Base-by-base conservation (phyloP, 2,329 filamentous ascomycete species). In the Diplodia seriata region DNA sequence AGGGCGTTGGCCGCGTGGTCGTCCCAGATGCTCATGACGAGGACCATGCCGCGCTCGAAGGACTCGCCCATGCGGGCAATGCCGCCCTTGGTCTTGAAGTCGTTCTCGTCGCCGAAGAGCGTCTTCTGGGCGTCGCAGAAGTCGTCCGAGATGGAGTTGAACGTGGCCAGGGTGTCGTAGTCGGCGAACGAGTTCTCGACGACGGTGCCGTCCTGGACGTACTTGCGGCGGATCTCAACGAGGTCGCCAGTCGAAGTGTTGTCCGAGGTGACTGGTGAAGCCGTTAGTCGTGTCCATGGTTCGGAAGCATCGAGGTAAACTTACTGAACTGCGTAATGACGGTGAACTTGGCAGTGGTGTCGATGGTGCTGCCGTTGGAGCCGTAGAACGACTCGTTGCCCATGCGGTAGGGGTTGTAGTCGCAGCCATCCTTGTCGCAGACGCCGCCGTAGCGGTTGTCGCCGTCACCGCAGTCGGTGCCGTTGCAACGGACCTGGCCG, bases 1-100 rank as follows among this genome's bases (percentile, higher is more conserved):
- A 90, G 85, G 89, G 92, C 92, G 80, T 89, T 85, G 74, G 86
- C 80, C 69, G 85, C 78, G 79, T 91, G 85, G 80, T 91, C 89
- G 74, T 90, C 87, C 84, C 84, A 86, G 69, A 89, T 79, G 29
- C 8, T 51, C 43, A 54, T 51, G 20, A 84, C 82, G 91, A 83
- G 54, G 33, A 89, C 88, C 86, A 90, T 88, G 43, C 87, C 87
- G 38, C 82, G 72, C 6, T 77, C 75, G 50, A 90, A 78, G 29
- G 86, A 87, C 1, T 80, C 75, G 70, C 83, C 82, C 83, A 91
- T 87, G 51, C 77, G 78, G 6, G 80, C 74, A 70, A 89, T 76
- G 26, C 88, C 89, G 62, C 88, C 89, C 54, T 85, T 80, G 23
- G 80, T 74, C 51, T 79, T 75, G 79, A 88, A 91, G 67, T 80